Conservation (phyloP, 23 red algal genomes). For the Pyropia yezoensis region DNA sequence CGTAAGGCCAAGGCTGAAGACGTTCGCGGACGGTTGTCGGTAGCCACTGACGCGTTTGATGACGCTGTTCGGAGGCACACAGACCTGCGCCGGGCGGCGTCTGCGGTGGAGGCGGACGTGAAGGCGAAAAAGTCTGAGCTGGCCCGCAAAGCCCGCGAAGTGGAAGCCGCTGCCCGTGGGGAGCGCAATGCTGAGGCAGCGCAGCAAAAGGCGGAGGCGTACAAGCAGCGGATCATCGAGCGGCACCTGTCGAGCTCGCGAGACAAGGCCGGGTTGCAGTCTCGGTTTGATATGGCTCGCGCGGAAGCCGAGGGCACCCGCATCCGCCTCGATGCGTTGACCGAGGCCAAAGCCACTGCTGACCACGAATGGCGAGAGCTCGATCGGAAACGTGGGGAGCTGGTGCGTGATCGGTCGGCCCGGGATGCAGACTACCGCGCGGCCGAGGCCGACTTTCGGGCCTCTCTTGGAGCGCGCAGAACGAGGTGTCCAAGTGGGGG, state of each 20-base stretch:
- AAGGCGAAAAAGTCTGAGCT: conserved; percentile 6
- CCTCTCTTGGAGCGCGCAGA: neutral
- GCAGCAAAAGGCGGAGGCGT: neutral
- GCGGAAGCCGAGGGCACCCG: too few species aligned
- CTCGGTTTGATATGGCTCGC: too few species aligned
- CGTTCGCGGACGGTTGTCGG: too few species aligned
- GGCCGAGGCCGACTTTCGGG: too few species aligned
- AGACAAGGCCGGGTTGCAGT: too few species aligned
- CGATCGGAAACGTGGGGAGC: too few species aligned
- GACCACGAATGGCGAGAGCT: neutral
- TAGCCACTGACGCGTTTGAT: neutral
- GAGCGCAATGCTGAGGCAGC: conserved; percentile 15
- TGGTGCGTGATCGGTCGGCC: too few species aligned
- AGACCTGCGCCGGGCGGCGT: neutral
- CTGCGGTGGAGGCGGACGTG: conserved; percentile 12
- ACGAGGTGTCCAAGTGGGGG: conserved; percentile 3
- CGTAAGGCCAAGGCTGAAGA: too few species aligned
- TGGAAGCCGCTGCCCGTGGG: conserved; percentile 9
- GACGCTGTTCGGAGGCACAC: neutral
- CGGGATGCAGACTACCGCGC: too few species aligned
- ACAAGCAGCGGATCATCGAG: too few species aligned
- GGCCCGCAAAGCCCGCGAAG: conserved; percentile 5
- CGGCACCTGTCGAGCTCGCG: too few species aligned
- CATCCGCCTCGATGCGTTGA: neutral
- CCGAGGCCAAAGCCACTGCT: neutral